phyloP scores from a whole-genome alignment of 2,329 filamentous ascomycete genomes.

The Ophiosphaerella korrae region DNA sequence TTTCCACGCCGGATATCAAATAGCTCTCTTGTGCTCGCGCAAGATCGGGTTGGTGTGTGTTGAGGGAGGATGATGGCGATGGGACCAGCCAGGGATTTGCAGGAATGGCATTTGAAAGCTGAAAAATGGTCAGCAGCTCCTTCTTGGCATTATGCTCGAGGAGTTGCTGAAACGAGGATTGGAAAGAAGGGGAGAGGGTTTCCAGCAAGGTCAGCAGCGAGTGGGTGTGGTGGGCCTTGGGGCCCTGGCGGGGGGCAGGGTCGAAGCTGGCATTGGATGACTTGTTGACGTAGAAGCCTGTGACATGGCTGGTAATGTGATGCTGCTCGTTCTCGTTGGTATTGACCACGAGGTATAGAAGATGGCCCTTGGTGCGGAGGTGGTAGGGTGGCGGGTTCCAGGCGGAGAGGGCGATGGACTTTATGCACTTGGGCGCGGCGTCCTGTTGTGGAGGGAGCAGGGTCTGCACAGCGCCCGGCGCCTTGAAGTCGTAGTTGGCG shows the following conservation, averaged over 20 bases:
- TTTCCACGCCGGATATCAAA: constrained; percentile 87
- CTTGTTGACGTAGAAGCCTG: constrained; percentile 96
- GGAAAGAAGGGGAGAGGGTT: constrained; percentile 82
- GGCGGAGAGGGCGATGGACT: constrained; percentile 82
- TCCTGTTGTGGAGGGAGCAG: constrained; percentile 71
- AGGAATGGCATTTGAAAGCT: constrained; percentile 93
- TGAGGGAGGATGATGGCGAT: constrained; percentile 65
- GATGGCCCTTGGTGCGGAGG: constrained; percentile 86
- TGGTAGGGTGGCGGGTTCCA: constrained; percentile 98
- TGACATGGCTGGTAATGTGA: constrained; percentile 91
- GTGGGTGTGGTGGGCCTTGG: constrained; percentile 80
- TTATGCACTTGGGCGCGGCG: constrained; percentile 84
- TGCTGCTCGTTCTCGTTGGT: constrained; percentile 95
- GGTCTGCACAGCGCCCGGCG: constrained; percentile 68
- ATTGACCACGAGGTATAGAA: constrained; percentile 86
- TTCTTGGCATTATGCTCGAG: constrained; percentile 84
- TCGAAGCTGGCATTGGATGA: constrained; percentile 96
- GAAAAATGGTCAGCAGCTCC: constrained; percentile 90
- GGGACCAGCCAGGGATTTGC: constrained; percentile 91
- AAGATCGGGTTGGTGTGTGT: constrained; percentile 78
- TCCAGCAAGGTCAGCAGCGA: constrained; percentile 82
- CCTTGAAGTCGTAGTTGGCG: constrained; percentile 77
- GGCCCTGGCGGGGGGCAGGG: constrained; percentile 76
- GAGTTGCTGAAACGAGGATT: constrained; percentile 73
- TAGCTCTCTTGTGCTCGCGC: constrained; percentile 92